Evolutionary conservation across 768 basidiomycete genomes (phyloP), one percentile per base, ranked within the genome.

Genomic region (Termitomyces sp.): DNA sequence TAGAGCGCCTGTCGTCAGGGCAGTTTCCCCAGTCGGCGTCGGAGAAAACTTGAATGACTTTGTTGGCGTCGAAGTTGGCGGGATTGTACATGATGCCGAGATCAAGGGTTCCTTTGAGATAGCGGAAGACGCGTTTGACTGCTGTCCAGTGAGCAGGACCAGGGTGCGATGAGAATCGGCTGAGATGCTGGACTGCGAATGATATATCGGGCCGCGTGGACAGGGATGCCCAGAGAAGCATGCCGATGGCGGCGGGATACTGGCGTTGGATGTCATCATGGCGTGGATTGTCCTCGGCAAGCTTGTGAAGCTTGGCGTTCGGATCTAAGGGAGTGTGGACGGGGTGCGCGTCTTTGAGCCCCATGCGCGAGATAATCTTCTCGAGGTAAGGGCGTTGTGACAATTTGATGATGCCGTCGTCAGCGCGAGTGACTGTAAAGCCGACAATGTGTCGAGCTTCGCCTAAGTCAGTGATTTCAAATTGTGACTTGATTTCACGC

Each of bases 191-290:
- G 7, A 75, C 70, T 0, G 73, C 64, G 53, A 64, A 74, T 1
- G 71, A 59, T 40, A 79, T 76, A 56, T 79, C 73, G 1, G 75
- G 75, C 2, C 70, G 64, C 0, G 71, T 72, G 5, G 60, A 63
- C 1, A 70, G 52, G 0, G 71, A 64, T 1, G 66, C 56, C 56
- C 72, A 75, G 53, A 73, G 66, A 7, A 74, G 69, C 20, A 63
- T 66, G 22, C 67, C 72, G 29, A 76, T 68, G 39, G 53, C 16
- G 0, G 47, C 27, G 10, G 56, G 56, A 27, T 60, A 56, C 7
- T 49, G 13, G 3, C 38, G 18, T 16, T 50, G 33, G 5, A 59
- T 56, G 0, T 25, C 18, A 5, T 27, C 6, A 12, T 54, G 27
- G n/a, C 31, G 22, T 46, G 51, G 36, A 7, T 56, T n/a, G n/a